Evolutionary conservation across 2,329 filamentous ascomycete genomes (phyloP).

Genomic region (Sclerotinia trifoliorum): DNA sequence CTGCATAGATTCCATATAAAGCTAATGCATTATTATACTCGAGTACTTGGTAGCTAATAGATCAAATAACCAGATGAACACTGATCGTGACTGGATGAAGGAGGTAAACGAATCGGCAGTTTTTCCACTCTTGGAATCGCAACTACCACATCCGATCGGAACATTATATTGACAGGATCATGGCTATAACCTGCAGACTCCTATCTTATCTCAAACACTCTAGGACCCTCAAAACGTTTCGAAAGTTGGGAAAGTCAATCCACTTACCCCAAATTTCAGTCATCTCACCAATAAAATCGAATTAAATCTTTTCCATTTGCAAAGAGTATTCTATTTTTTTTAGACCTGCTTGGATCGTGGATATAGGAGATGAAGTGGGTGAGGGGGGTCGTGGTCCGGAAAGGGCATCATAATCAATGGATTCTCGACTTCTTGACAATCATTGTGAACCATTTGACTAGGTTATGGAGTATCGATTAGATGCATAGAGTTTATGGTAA

Average conservation of each 20-base stretch:
- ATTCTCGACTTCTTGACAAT: constrained; percentile 18
- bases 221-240: not conserved
- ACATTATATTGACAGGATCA: not conserved
- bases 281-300: not conserved
- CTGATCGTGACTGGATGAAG: not conserved
- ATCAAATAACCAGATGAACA: constrained; percentile 5
- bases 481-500: not conserved
- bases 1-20: not conserved
- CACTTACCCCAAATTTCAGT: not conserved
- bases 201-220: constrained; percentile 7
- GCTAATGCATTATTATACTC: not conserved
- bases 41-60: not conserved
- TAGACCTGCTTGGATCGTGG: constrained; percentile 6
- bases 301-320: not conserved
- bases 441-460: not conserved
- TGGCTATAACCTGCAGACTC: not conserved
- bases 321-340: not conserved
- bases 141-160: not conserved
- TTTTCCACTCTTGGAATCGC: not conserved
- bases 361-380: not conserved
- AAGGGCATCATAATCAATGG: constrained; percentile 2
- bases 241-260: not conserved
- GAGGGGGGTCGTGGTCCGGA: too few species aligned
- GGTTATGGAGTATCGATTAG: not conserved
- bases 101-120: too few species aligned